Percentiles rank a stretch among this genome's conserved stretches.
These are phyloP conservation scores for Dendrocalamus sinicus DNA, from an alignment of 176 grass and related monocot genomes.

Conservation along the genomic window DNA sequence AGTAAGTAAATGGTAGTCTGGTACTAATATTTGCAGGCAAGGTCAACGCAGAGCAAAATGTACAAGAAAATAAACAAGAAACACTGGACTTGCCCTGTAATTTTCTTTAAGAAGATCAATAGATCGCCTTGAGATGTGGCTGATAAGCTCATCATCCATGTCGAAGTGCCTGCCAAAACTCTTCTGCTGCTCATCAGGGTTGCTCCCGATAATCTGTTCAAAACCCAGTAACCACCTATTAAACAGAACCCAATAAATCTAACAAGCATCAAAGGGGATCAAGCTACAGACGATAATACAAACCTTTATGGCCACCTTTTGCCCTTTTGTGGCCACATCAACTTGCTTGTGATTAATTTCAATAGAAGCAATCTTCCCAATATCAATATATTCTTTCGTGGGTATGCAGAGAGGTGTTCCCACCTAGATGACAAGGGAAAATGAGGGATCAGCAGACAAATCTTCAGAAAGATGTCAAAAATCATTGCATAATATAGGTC, in stretches of 20 bases:
- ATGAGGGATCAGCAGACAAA: constrained; percentile 9
- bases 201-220: constrained; percentile 66
- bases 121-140: constrained; percentile 74
- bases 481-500: not conserved
- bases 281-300: not conserved
- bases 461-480: not conserved
- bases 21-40: constrained; percentile 24
- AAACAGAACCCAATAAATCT: not conserved
- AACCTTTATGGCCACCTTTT: constrained; percentile 93
- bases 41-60: not conserved
- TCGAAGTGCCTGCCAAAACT: constrained; percentile 84
- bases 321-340: constrained; percentile 78
- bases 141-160: constrained; percentile 86
- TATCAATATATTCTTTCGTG: constrained; percentile 71
- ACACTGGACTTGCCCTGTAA: constrained; percentile 67
- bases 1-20: constrained; percentile 8
- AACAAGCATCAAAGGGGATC: not conserved
- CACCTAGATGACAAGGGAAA: constrained; percentile 54
- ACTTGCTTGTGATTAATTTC: constrained; percentile 97
- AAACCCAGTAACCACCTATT: constrained; percentile 17
- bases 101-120: constrained; percentile 85
- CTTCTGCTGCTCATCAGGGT: constrained; percentile 85
- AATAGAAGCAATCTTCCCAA: constrained; percentile 85
- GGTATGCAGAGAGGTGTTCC: constrained; percentile 85
- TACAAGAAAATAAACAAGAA: not conserved